Evolutionary conservation across 805 yeast genomes (phyloP).

Genomic region (Ogataea henricii): DNA sequence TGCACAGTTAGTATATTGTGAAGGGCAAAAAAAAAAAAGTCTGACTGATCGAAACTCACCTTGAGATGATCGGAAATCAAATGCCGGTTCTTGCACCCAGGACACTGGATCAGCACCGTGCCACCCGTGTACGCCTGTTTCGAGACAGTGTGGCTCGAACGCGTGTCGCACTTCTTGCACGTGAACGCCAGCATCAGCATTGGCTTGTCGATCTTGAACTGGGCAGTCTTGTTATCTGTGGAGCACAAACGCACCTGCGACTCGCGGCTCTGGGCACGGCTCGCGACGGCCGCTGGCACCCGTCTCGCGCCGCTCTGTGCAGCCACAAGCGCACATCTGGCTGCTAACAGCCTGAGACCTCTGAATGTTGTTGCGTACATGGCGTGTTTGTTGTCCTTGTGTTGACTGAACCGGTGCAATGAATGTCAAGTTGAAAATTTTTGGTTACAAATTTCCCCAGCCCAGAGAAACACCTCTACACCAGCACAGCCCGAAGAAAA

Average conservation of each 20-base stretch:
- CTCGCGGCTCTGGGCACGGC: neutral
- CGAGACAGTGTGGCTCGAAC: conserved; percentile 88
- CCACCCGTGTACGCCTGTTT: conserved; percentile 90
- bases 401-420: too few relatives aligned
- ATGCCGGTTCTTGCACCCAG: conserved; percentile 86
- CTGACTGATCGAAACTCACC: conserved; percentile 34
- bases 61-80: conserved; percentile 86
- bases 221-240: conserved; percentile 9
- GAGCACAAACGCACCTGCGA: conserved; percentile 1
- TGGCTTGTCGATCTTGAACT: conserved; percentile 67
- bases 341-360: neutral
- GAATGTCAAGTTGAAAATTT: neutral
- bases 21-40: conserved; percentile 26
- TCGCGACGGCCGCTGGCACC: neutral
- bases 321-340: neutral
- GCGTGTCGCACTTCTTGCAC: conserved; percentile 79
- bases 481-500: neutral
- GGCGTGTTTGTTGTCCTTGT: too few relatives aligned
- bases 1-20: conserved; percentile 3
- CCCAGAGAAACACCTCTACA: neutral
- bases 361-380: conserved; percentile 1
- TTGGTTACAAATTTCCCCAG: neutral
- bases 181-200: conserved; percentile 87
- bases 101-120: conserved; percentile 87
- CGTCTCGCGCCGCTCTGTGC: neutral